Percentiles rank a stretch among this genome's conserved stretches.
phyloP scores from a whole-genome alignment of 1,284 basidiomycete genomes.

The Polyporus tsugae region DNA sequence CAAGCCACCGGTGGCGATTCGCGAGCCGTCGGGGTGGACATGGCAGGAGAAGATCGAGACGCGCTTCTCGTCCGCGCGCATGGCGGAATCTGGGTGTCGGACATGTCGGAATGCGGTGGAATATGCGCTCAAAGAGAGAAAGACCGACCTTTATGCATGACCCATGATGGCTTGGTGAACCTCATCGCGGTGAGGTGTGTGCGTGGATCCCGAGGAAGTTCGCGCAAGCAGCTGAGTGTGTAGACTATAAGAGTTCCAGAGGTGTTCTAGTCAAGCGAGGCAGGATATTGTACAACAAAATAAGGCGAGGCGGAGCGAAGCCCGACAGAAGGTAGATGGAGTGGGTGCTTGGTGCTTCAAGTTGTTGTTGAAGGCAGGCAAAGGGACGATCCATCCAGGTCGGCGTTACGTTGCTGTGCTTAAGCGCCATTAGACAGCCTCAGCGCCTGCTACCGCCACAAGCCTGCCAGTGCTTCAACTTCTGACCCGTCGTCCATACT shows the following conservation, averaged over 20 bases:
- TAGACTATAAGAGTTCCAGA: not conserved
- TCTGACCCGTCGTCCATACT: no score
- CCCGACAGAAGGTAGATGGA: not conserved
- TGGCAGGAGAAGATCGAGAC: slow-evolving; percentile 92
- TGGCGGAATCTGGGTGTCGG: slow-evolving; percentile 34
- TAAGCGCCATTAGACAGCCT: not conserved
- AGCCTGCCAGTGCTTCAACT: no score
- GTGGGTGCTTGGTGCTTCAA: not conserved
- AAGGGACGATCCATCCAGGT: not conserved
- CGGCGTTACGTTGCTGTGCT: not conserved
- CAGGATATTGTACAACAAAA: not conserved
- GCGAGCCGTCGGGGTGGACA: slow-evolving; percentile 95
- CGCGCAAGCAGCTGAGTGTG: not conserved
- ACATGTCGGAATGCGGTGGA: not conserved
- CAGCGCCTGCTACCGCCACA: no score
- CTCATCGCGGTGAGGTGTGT: slow-evolving; percentile 52
- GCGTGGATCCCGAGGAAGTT: not conserved
- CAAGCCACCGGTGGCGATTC: slow-evolving; percentile 95
- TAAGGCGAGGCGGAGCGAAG: not conserved
- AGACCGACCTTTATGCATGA: slow-evolving; percentile 65
- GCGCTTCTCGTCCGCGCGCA: slow-evolving; percentile 59
- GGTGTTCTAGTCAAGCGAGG: not conserved
- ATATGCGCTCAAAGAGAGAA: not conserved
- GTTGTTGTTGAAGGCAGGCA: not conserved
- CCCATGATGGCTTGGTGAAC: slow-evolving; percentile 83